Conservation (phyloP, 306 rosid genomes). For the Biancaea sappan region DNA sequence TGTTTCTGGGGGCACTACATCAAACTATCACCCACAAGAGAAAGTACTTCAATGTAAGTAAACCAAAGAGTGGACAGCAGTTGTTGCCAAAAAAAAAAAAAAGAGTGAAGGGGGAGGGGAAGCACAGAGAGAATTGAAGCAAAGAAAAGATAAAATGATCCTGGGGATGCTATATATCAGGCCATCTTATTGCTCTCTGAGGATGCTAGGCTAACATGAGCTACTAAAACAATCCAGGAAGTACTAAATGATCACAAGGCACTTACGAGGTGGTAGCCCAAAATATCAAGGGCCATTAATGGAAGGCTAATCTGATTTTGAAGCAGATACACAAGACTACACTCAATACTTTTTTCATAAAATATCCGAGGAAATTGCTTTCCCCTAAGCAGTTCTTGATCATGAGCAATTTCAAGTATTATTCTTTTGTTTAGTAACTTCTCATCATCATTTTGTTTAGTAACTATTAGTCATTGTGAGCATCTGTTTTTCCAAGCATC, state of each 20-base stretch:
- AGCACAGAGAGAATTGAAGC: background rate
- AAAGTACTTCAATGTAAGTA: background rate
- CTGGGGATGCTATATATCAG: no score
- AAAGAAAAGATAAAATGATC: background rate
- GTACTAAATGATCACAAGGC: background rate
- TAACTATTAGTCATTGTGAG: background rate
- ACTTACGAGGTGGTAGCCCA: background rate
- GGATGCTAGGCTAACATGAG: background rate
- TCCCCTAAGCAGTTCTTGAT: background rate
- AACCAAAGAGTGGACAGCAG: background rate
- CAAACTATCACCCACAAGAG: slow-evolving; percentile 55
- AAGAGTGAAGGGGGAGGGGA: background rate
- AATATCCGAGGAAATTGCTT: background rate
- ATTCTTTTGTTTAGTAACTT: background rate
- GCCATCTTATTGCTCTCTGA: background rate
- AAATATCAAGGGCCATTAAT: slow-evolving; percentile 25
- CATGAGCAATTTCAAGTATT: background rate
- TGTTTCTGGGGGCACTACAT: slow-evolving; percentile 93
- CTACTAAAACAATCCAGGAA: background rate
- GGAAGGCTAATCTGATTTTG: background rate
- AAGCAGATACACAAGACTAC: background rate
- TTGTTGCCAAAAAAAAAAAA: no score
- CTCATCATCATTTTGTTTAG: background rate
- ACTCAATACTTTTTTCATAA: background rate
- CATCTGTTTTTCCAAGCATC: background rate